Percentiles rank a stretch among this genome's conserved stretches.
These are phyloP conservation scores for Lipomyces yamadae DNA, from an alignment of 805 yeast genomes.

Conservation along the genomic window DNA sequence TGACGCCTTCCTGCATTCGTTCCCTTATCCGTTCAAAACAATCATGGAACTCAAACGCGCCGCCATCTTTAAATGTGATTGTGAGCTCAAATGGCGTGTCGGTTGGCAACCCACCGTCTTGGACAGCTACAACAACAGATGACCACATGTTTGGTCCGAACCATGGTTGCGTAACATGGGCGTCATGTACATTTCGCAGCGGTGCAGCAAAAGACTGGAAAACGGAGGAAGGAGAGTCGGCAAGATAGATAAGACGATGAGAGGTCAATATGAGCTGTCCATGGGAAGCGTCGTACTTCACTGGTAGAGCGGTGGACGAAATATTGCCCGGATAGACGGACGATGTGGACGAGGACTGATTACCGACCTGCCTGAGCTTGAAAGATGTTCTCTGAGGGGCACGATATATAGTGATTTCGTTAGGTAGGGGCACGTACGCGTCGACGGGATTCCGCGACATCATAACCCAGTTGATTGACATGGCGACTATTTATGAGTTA, in stretches of 20 bases:
- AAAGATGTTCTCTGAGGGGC: slow-evolving; percentile 33
- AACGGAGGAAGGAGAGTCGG: slow-evolving; percentile 23
- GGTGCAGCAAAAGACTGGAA: slow-evolving; percentile 39
- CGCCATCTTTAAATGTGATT: slow-evolving; percentile 41
- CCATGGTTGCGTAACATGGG: slow-evolving; percentile 41
- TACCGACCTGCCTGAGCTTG: slow-evolving; percentile 21
- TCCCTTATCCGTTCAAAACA: slow-evolving; percentile 38
- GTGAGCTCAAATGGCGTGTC: slow-evolving; percentile 32
- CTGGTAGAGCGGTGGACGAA: slow-evolving; percentile 12
- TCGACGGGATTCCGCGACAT: slow-evolving; percentile 23
- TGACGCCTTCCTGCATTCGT: slow-evolving; percentile 36
- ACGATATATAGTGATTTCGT: slow-evolving; percentile 26
- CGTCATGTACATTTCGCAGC: slow-evolving; percentile 32
- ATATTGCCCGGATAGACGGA: slow-evolving; percentile 23
- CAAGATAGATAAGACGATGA: slow-evolving; percentile 37
- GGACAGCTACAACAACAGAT: slow-evolving; percentile 35
- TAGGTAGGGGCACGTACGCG: slow-evolving; percentile 37
- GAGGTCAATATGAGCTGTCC: slow-evolving; percentile 39
- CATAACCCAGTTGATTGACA: slow-evolving; percentile 43
- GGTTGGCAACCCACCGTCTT: slow-evolving; percentile 39
- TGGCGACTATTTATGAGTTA: slow-evolving; percentile 10
- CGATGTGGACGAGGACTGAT: slow-evolving; percentile 12
- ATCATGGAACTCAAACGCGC: slow-evolving; percentile 40
- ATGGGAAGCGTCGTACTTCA: slow-evolving; percentile 26
- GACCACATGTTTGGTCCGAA: slow-evolving; percentile 41